These are phyloP conservation scores for Cyberlindnera petersonii DNA, from an alignment of 805 yeast genomes.

Conservation along the genomic window DNA sequence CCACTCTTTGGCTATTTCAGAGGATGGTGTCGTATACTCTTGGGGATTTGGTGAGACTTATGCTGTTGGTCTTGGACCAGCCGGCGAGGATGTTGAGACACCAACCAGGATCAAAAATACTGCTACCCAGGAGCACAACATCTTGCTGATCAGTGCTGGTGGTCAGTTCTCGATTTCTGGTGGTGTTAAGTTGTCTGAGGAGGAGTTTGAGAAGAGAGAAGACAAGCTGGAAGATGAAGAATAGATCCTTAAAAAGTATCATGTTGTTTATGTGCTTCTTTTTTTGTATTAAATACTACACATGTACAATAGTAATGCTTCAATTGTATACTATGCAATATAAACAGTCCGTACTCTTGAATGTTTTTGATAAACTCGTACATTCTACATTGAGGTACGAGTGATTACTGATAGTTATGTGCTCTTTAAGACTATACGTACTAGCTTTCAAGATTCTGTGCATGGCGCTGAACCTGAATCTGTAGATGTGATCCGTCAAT, in stretches of 20 bases:
- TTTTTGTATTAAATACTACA: too few species aligned
- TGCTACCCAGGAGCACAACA: conserved; percentile 79
- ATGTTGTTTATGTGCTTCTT: too few species aligned
- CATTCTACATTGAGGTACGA: conserved; percentile 46
- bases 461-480: conserved; percentile 49
- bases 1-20: conserved; percentile 82
- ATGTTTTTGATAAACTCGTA: conserved; percentile 45
- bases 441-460: conserved; percentile 33
- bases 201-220: conserved; percentile 40
- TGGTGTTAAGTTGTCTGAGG: conserved; percentile 49
- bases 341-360: conserved; percentile 31
- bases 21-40: conserved; percentile 80
- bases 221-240: conserved; percentile 52
- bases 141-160: conserved; percentile 80
- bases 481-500: conserved; percentile 55
- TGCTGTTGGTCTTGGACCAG: conserved; percentile 91
- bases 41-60: conserved; percentile 99
- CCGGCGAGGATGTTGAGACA: conserved; percentile 76
- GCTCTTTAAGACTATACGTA: conserved; percentile 60
- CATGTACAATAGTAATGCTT: too few species aligned
- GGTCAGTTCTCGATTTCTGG: conserved; percentile 94
- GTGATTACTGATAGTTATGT: conserved; percentile 45
- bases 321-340: not conserved
- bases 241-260: too few species aligned
- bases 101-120: conserved; percentile 93